phyloP scores from a whole-genome alignment of 306 rosid genomes.

The Cicer yamashitae region DNA sequence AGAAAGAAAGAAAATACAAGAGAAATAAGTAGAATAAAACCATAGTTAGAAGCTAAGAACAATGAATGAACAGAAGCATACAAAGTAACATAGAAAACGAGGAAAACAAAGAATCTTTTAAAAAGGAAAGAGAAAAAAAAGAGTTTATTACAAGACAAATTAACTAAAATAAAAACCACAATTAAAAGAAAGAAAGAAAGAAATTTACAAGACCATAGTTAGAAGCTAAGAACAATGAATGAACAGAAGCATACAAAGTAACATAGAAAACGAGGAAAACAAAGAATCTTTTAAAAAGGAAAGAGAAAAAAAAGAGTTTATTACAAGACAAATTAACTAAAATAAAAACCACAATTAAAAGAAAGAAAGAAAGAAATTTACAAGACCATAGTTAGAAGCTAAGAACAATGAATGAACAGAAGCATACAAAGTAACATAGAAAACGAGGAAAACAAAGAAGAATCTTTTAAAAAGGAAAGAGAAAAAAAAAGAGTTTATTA shows the following conservation, averaged over 20 bases:
- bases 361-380: too few species aligned
- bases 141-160: too few species aligned
- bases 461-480: background rate
- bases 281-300: background rate
- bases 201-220: too few species aligned
- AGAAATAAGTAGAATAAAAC: background rate
- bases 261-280: background rate
- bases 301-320: too few species aligned
- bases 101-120: background rate
- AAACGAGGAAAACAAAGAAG: background rate
- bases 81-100: background rate
- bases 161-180: too few species aligned
- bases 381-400: background rate
- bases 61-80: background rate
- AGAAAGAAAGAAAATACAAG: background rate
- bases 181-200: too few species aligned
- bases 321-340: too few species aligned
- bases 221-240: too few species aligned
- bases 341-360: too few species aligned
- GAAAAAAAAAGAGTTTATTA: too few species aligned
- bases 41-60: conserved; percentile 1
- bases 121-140: too few species aligned
- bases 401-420: background rate
- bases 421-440: background rate
- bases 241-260: background rate